These are phyloP conservation scores for Mediolabrus comicus DNA, from an alignment of 108 stramenopile species.

Conservation along the genomic window DNA sequence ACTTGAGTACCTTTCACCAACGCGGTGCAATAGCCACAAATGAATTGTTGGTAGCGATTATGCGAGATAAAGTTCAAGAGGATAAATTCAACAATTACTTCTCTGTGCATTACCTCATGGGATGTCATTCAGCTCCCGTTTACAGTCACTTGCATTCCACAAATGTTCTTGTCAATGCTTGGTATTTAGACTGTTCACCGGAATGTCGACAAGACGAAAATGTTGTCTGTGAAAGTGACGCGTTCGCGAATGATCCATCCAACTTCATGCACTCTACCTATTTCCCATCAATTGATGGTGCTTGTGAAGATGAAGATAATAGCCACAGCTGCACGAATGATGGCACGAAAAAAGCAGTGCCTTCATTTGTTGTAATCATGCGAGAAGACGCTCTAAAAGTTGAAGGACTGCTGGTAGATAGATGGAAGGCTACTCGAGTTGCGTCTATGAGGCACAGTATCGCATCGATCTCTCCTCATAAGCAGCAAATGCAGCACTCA, in stretches of 20 bases:
- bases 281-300: not conserved
- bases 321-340: not conserved
- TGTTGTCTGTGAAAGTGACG: slow-evolving; percentile 70
- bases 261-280: slow-evolving; percentile 46
- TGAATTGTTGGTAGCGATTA: slow-evolving; percentile 47
- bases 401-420: slow-evolving; percentile 1
- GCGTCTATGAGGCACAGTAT: slow-evolving; percentile 33
- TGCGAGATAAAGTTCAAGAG: slow-evolving; percentile 9
- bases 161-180: slow-evolving; percentile 37
- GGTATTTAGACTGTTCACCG: slow-evolving; percentile 82
- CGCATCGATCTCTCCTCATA: slow-evolving; percentile 33
- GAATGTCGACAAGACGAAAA: slow-evolving; percentile 55
- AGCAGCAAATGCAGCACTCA: not conserved
- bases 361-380: slow-evolving; percentile 37
- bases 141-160: slow-evolving; percentile 73
- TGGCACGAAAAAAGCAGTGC: not conserved
- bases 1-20: slow-evolving; percentile 72
- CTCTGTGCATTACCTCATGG: slow-evolving; percentile 73
- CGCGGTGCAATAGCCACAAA: slow-evolving; percentile 71
- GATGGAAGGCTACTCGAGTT: slow-evolving; percentile 23
- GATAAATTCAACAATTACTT: slow-evolving; percentile 12
- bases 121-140: slow-evolving; percentile 85
- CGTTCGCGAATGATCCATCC: slow-evolving; percentile 62
- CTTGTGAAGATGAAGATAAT: not conserved
- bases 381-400: slow-evolving; percentile 32